A percentile compares a stretch with the other conserved stretches of the same genome.
phyloP scores from a whole-genome alignment of 169 alveolate species.

The Amoebophrya sp. region DNA sequence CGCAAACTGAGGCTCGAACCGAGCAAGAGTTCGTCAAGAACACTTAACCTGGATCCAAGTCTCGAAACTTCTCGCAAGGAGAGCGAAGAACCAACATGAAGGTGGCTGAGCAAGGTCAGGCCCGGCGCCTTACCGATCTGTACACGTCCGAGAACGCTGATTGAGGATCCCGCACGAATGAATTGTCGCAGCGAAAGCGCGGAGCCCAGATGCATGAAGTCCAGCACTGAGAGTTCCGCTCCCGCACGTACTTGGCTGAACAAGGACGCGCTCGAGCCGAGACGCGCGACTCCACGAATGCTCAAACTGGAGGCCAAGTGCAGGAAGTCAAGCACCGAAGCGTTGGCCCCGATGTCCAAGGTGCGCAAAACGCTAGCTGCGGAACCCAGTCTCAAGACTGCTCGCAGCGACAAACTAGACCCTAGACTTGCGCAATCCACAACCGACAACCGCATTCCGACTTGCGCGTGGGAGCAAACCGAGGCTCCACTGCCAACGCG shows the following conservation, averaged over 20 bases:
- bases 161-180: conserved; percentile 2
- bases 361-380: background rate
- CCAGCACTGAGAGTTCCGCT: background rate
- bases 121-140: conserved; percentile 3
- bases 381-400: background rate
- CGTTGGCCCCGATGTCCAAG: background rate
- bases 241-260: background rate
- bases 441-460: background rate
- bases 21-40: background rate
- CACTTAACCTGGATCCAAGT: background rate
- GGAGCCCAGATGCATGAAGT: conserved; percentile 14
- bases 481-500: background rate
- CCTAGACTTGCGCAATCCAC: background rate
- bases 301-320: background rate
- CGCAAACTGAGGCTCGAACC: background rate
- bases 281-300: background rate
- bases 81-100: background rate
- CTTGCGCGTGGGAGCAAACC: background rate
- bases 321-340: background rate
- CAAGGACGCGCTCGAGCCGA: background rate
- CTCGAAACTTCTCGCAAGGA: background rate
- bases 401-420: background rate
- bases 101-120: background rate
- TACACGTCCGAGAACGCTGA: background rate
- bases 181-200: background rate